These are phyloP conservation scores for Raphanus hybrid DNA, from an alignment of 441 rosid genomes.

Conservation along the genomic window DNA sequence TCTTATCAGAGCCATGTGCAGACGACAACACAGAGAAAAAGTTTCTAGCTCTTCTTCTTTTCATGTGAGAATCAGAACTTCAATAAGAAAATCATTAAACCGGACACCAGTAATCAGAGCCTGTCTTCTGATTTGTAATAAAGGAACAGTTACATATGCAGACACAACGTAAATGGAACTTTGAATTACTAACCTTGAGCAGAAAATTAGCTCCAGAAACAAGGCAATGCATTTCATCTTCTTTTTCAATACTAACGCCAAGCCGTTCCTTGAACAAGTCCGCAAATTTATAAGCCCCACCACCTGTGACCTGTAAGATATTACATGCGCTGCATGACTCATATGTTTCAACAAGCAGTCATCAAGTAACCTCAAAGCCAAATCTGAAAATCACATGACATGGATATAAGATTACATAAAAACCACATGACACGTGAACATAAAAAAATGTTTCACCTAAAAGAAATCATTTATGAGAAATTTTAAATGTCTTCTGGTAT, in stretches of 20 bases:
- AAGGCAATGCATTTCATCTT: conserved; percentile 80
- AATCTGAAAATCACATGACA: conserved; percentile 6
- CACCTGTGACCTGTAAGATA: conserved; percentile 83
- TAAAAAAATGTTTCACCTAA: neutral
- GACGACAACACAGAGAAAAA: conserved; percentile 12
- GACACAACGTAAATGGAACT: conserved; percentile 13
- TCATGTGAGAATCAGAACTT: conserved; percentile 9
- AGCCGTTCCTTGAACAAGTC: conserved; percentile 96
- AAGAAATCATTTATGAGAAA: neutral
- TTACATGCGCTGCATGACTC: neutral
- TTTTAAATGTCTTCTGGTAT: neutral
- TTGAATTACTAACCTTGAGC: neutral
- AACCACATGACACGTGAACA: neutral
- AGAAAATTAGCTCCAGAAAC: too few relatives aligned
- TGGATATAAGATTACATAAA: neutral
- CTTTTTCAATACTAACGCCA: conserved; percentile 95
- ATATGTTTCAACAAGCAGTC: conserved; percentile 7
- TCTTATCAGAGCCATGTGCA: neutral
- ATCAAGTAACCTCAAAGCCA: conserved; percentile 11
- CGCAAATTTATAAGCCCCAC: conserved; percentile 94
- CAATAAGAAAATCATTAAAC: neutral
- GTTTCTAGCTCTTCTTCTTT: conserved; percentile 8
- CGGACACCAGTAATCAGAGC: neutral
- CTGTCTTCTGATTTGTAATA: conserved; percentile 1
- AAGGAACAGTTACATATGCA: conserved; percentile 5